phyloP scores from a whole-genome alignment of 805 yeast species.

The Teunomyces stri region DNA sequence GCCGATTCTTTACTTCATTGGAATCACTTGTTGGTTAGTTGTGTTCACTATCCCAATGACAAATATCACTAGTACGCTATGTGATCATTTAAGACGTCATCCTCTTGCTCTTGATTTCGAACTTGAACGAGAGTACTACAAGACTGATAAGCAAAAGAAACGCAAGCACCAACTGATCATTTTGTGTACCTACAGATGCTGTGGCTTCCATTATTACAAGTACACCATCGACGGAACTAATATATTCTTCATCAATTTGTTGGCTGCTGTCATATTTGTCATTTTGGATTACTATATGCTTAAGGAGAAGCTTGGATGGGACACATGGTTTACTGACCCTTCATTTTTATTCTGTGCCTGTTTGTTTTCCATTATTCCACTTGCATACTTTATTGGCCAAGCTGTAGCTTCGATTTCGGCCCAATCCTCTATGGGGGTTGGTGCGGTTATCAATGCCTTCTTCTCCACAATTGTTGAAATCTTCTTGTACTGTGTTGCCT shows the following conservation, averaged over 20 bases:
- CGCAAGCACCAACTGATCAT: constrained; percentile 56
- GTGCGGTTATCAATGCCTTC: constrained; percentile 97
- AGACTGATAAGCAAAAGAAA: constrained; percentile 23
- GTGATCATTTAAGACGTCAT: constrained; percentile 80
- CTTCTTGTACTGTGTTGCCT: constrained; percentile 86
- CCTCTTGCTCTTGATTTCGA: constrained; percentile 85
- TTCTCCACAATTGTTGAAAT: constrained; percentile 95
- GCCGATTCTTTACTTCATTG: constrained; percentile 59
- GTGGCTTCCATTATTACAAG: constrained; percentile 91
- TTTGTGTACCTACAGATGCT: constrained; percentile 87
- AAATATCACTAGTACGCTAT: constrained; percentile 64
- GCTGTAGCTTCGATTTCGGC: constrained; percentile 99
- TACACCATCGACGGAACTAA: constrained; percentile 96
- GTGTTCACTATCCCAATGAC: constrained; percentile 95
- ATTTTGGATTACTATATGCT: constrained; percentile 72
- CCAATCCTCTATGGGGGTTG: constrained; percentile 97
- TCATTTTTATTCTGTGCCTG: constrained; percentile 70
- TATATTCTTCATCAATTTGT: constrained; percentile 82
- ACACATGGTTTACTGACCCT: constrained; percentile 54
- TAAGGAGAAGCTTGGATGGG: constrained; percentile 40
- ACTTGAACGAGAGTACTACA: constrained; percentile 50
- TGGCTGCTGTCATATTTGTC: constrained; percentile 76
- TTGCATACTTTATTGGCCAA: constrained; percentile 96
- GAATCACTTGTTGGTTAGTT: constrained; percentile 69
- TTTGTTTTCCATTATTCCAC: constrained; percentile 80